Evolutionary conservation across 441 rosid genomes (phyloP).

Genomic region (Mallotus japonicus): DNA sequence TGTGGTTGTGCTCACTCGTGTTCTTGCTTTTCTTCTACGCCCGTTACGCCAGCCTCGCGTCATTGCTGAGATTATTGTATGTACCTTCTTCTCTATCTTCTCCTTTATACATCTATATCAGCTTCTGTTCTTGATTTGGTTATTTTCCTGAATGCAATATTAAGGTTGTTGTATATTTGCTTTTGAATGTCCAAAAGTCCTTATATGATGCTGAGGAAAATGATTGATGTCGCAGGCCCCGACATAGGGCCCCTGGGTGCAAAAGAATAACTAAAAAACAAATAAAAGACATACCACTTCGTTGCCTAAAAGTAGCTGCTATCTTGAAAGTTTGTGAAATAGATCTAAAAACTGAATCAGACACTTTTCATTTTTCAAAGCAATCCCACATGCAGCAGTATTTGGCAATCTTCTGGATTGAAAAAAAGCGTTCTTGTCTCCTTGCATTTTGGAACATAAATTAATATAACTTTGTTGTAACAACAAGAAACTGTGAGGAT

Average conservation of each 20-base stretch:
- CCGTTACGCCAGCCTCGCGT: slow-evolving; percentile 63
- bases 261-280: background rate
- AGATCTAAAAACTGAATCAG: background rate
- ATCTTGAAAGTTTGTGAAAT: background rate
- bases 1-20: slow-evolving; percentile 42
- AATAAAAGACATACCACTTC: too few species aligned
- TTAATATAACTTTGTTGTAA: too few species aligned
- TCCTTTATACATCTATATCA: background rate
- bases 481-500: background rate
- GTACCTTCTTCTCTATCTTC: background rate
- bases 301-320: background rate
- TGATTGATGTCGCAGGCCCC: too few species aligned
- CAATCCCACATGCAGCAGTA: background rate
- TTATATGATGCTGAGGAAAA: too few species aligned
- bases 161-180: too few species aligned
- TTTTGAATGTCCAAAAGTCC: too few species aligned
- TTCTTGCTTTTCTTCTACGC: slow-evolving; percentile 39
- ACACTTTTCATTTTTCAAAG: background rate
- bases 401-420: background rate
- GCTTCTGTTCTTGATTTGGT: background rate
- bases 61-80: slow-evolving; percentile 54
- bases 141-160: too few species aligned
- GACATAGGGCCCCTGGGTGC: background rate
- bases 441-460: background rate
- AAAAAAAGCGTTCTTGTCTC: background rate